Percentiles rank a stretch among this genome's conserved stretches.
These are phyloP conservation scores for Helicocarpus griseus DNA, from an alignment of 2,329 filamentous ascomycete genomes.

Conservation along the genomic window DNA sequence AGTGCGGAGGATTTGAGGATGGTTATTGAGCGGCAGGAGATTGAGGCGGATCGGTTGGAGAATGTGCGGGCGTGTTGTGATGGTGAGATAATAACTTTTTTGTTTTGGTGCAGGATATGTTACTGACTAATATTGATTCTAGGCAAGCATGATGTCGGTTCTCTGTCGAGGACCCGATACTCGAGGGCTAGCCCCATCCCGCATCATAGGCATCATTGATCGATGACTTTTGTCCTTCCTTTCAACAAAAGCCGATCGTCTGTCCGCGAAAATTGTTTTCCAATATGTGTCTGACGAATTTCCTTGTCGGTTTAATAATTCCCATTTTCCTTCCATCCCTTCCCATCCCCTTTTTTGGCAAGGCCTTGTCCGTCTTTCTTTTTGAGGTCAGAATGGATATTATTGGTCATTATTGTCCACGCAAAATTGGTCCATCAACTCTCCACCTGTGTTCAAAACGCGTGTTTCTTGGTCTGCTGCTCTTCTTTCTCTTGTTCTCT, in stretches of 20 bases:
- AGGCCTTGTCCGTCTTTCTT: too few species aligned
- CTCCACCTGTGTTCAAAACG: too few species aligned
- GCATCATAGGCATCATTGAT: slow-evolving; percentile 30
- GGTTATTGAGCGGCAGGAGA: slow-evolving; percentile 58
- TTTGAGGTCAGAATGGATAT: too few species aligned
- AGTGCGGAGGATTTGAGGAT: slow-evolving; percentile 74
- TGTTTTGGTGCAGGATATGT: neutral
- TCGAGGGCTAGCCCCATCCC: slow-evolving; percentile 27
- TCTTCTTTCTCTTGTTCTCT: too few species aligned
- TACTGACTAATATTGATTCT: neutral
- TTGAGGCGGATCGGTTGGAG: slow-evolving; percentile 70
- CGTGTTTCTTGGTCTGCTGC: too few species aligned
- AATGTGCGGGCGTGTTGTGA: slow-evolving; percentile 97
- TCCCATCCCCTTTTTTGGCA: too few species aligned
- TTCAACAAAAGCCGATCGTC: neutral
- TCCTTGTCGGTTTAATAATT: slow-evolving; percentile 7
- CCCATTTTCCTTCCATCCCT: too few species aligned
- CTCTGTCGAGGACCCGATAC: slow-evolving; percentile 32
- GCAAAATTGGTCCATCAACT: too few species aligned
- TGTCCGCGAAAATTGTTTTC: too few species aligned
- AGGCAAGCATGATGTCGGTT: slow-evolving; percentile 64
- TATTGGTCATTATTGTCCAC: too few species aligned
- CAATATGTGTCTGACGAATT: slow-evolving; percentile 10
- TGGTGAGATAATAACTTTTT: slow-evolving; percentile 50
- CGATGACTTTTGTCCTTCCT: slow-evolving; percentile 1